These are phyloP conservation scores for Boletus tomentosulus DNA, from an alignment of 768 basidiomycete genomes.

Conservation along the genomic window DNA sequence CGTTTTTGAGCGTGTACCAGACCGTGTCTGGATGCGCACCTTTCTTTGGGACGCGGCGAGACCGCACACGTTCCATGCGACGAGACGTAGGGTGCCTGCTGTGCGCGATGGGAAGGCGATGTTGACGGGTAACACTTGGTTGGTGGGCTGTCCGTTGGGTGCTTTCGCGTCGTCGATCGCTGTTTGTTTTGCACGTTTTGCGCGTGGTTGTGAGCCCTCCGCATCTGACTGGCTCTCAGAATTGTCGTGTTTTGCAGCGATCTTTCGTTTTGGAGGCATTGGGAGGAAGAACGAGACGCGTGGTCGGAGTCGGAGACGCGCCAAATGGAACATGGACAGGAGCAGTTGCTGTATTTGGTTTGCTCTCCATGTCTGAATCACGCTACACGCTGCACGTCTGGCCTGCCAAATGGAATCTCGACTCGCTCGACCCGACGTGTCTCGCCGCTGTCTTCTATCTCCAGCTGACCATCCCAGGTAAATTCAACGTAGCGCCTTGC, in stretches of 20 bases:
- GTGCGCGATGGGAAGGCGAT: constrained; percentile 53
- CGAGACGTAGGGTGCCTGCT: constrained; percentile 49
- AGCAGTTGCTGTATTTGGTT: constrained; percentile 1
- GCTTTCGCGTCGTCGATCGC: constrained; percentile 17
- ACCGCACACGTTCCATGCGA: constrained; percentile 80
- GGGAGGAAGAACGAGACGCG: neutral
- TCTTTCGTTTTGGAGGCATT: constrained; percentile 32
- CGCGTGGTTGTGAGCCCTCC: constrained; percentile 24
- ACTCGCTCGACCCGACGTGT: constrained; percentile 64
- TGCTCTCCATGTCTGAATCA: constrained; percentile 15
- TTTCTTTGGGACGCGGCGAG: constrained; percentile 75
- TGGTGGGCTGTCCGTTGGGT: constrained; percentile 60
- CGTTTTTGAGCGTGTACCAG: neutral
- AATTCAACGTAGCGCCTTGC: constrained; percentile 58
- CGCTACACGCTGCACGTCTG: constrained; percentile 53
- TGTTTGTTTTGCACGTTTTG: constrained; percentile 28
- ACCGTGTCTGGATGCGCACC: constrained; percentile 34
- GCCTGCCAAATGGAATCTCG: constrained; percentile 62
- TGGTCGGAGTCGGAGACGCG: neutral
- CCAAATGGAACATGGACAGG: neutral
- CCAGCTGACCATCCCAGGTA: constrained; percentile 64
- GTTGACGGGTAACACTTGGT: constrained; percentile 62
- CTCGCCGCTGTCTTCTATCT: constrained; percentile 64
- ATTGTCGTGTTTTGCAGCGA: constrained; percentile 33
- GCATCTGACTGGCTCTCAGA: constrained; percentile 27